Conservation (phyloP, 2,329 filamentous ascomycete species). For the Dendryphion nanum region DNA sequence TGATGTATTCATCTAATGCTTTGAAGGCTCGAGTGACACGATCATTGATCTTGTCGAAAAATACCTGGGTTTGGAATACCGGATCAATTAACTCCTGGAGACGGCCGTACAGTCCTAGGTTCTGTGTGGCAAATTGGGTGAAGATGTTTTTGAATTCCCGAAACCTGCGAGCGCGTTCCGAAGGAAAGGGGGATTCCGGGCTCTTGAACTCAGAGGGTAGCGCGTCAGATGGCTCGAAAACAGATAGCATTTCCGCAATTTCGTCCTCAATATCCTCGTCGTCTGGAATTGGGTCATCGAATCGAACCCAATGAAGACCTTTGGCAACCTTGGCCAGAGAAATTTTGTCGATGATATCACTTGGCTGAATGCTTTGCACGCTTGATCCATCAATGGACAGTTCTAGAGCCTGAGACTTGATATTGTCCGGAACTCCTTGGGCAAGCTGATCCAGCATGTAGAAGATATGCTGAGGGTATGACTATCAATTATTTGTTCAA, state of each 20-base stretch:
- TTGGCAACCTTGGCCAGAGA: constrained; percentile 26
- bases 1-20: constrained; percentile 30
- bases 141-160: constrained; percentile 29
- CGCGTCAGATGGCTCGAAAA: constrained; percentile 35
- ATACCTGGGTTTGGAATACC: constrained; percentile 32
- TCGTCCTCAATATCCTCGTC: constrained; percentile 31
- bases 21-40: constrained; percentile 27
- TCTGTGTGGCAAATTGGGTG: constrained; percentile 23
- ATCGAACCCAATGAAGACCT: constrained; percentile 29
- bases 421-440: constrained; percentile 14
- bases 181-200: constrained; percentile 22
- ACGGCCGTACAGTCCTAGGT: constrained; percentile 26
- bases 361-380: constrained; percentile 29
- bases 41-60: constrained; percentile 35
- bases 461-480: constrained; percentile 41
- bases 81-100: constrained; percentile 29
- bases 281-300: constrained; percentile 24
- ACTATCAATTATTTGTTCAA: too few relatives aligned
- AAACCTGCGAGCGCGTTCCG: constrained; percentile 31
- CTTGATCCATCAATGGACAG: constrained; percentile 32
- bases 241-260: constrained; percentile 35
- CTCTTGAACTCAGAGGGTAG: constrained; percentile 34
- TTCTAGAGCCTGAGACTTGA: constrained; percentile 25
- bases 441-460: constrained; percentile 38
- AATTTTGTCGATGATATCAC: constrained; percentile 25